phyloP scores from a whole-genome alignment of 208 protist genomes.

The Trichomonas gallinae region DNA sequence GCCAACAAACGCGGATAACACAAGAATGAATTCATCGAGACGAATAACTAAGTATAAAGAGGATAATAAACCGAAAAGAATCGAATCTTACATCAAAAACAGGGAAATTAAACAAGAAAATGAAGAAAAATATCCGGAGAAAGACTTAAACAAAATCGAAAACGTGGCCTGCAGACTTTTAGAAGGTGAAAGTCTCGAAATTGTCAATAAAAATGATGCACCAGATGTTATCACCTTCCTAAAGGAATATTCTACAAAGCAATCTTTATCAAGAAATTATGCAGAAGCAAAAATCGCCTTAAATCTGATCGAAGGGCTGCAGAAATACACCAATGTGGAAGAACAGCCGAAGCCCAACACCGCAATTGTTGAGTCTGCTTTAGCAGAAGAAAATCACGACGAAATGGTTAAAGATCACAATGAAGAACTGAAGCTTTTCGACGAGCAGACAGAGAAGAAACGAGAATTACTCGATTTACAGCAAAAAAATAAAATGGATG shows the following conservation, averaged over 20 bases:
- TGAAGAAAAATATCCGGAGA: not conserved
- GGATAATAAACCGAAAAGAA: not conserved
- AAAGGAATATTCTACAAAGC: not conserved
- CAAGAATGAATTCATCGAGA: not conserved
- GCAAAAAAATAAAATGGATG: not conserved
- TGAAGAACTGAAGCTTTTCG: not conserved
- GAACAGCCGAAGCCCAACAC: not conserved
- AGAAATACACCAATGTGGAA: not conserved
- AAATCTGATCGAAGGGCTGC: not conserved
- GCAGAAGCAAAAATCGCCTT: not conserved
- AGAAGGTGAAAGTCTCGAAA: not conserved
- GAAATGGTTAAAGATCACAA: not conserved
- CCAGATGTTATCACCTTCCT: not conserved
- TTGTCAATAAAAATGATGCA: not conserved
- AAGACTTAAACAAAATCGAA: not conserved
- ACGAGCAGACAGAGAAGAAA: not conserved
- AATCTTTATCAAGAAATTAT: not conserved
- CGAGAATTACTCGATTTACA: not conserved
- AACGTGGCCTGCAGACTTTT: not conserved
- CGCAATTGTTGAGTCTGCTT: not conserved
- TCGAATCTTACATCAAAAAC: not conserved
- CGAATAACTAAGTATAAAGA: not conserved
- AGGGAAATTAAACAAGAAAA: not conserved
- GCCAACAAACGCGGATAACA: not conserved
- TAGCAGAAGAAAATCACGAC: not conserved